A percentile compares a stretch with the other conserved stretches of the same genome.
These are phyloP conservation scores for Tricholoma saponaceum DNA, from an alignment of 768 basidiomycete genomes.

Conservation along the genomic window DNA sequence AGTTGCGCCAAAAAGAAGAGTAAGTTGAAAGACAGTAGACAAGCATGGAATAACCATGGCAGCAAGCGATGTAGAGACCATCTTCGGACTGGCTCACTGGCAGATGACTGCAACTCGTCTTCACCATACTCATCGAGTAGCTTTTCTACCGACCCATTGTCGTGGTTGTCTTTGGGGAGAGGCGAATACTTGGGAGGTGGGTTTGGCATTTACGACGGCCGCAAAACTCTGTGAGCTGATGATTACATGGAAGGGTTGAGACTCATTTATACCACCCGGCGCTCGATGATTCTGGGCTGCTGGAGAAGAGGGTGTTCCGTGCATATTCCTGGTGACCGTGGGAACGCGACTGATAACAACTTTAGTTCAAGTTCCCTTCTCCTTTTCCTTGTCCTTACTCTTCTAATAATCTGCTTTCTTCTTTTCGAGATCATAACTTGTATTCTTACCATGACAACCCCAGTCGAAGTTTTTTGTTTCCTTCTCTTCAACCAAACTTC, in stretches of 20 bases:
- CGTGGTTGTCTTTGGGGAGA: not conserved
- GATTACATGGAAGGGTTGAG: too few relatives aligned
- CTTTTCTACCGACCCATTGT: not conserved
- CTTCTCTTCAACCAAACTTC: not conserved
- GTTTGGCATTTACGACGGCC: not conserved
- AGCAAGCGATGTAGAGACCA: not conserved
- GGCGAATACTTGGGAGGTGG: not conserved
- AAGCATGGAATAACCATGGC: not conserved
- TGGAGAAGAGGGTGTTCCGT: too few relatives aligned
- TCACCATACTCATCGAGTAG: not conserved
- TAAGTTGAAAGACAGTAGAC: not conserved
- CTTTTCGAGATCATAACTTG: not conserved
- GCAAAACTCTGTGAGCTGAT: too few relatives aligned
- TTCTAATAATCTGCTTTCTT: not conserved
- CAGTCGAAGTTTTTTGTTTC: not conserved
- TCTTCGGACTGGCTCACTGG: not conserved
- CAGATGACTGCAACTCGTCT: not conserved
- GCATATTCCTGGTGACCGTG: not conserved
- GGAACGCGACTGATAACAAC: not conserved
- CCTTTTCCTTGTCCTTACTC: not conserved
- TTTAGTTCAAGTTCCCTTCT: too few relatives aligned
- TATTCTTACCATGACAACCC: not conserved
- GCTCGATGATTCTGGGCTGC: not conserved
- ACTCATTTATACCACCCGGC: not conserved
- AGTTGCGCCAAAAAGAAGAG: not conserved